A percentile compares a stretch with the other conserved stretches of the same genome.
Evolutionary conservation across 139 green algal genomes (phyloP).

Genomic region (Diplosphaera chodatii): DNA sequence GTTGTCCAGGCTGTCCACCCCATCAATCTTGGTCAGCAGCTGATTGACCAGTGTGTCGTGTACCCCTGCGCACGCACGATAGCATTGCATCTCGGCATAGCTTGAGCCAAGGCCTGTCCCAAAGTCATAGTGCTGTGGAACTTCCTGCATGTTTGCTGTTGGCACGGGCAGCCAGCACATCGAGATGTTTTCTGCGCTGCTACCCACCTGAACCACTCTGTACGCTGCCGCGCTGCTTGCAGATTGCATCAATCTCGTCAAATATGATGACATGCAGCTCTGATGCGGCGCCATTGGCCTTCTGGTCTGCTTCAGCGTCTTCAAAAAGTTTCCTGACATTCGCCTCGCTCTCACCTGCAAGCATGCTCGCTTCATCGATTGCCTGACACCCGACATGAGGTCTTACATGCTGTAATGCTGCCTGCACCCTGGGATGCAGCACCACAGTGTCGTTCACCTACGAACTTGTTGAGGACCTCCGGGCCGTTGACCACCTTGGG

Average conservation of each 20-base stretch:
- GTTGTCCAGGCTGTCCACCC: constrained; percentile 98
- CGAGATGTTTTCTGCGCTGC: too few species aligned
- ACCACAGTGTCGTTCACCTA: too few species aligned
- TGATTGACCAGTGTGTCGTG: constrained; percentile 98
- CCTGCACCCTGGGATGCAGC: too few species aligned
- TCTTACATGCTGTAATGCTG: too few species aligned
- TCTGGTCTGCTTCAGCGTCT: constrained; percentile 86
- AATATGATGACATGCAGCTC: constrained; percentile 99
- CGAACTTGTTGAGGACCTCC: constrained; percentile 72
- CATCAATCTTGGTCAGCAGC: constrained; percentile 99
- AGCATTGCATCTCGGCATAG: too few species aligned
- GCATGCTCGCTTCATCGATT: too few species aligned
- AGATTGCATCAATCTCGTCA: constrained; percentile 99
- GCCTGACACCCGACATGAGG: too few species aligned
- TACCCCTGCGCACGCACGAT: too few species aligned
- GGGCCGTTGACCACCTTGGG: constrained; percentile 78
- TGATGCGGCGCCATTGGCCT: constrained; percentile 56
- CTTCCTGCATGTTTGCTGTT: too few species aligned
- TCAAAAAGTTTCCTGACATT: constrained; percentile 95
- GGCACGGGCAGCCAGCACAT: too few species aligned
- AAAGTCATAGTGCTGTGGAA: too few species aligned
- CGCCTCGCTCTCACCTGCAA: constrained; percentile 93
- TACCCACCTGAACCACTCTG: constrained; percentile 41
- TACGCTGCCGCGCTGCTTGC: constrained; percentile 82
- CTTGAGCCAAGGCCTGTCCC: too few species aligned